phyloP scores from a whole-genome alignment of 1,284 basidiomycete species.

The Papiliotrema terrestris region DNA sequence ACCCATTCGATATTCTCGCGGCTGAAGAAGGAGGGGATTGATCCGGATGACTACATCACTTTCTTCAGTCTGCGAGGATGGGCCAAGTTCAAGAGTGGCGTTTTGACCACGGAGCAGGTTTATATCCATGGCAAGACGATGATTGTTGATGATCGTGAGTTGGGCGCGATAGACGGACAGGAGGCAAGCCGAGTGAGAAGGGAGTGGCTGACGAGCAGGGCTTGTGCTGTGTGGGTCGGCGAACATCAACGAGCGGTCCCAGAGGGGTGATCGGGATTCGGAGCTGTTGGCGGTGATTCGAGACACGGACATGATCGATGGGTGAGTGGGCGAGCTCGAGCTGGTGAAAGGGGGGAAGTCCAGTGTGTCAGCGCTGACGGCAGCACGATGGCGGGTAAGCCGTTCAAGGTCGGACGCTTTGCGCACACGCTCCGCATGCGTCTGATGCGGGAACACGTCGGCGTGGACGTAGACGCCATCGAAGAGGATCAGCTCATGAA shows the following conservation, averaged over 20 bases:
- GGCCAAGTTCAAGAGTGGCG: slow-evolving; percentile 82
- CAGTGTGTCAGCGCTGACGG: slow-evolving; percentile 7
- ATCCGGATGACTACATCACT: slow-evolving; percentile 88
- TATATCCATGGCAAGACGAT: slow-evolving; percentile 86
- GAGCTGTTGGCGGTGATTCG: slow-evolving; percentile 89
- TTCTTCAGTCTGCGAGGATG: slow-evolving; percentile 91
- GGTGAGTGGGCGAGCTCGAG: slow-evolving; percentile 53
- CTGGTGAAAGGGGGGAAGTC: too few species aligned
- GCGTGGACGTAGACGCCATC: slow-evolving; percentile 88
- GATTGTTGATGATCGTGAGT: slow-evolving; percentile 80
- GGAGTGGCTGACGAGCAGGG: slow-evolving; percentile 42
- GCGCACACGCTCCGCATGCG: slow-evolving; percentile 90
- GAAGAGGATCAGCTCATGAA: slow-evolving; percentile 70
- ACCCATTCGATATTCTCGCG: slow-evolving; percentile 89
- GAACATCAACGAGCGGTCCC: slow-evolving; percentile 97
- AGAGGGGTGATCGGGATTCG: slow-evolving; percentile 93
- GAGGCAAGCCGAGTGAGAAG: too few species aligned
- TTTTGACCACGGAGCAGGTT: slow-evolving; percentile 86
- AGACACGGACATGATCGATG: slow-evolving; percentile 94
- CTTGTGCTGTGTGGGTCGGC: slow-evolving; percentile 98
- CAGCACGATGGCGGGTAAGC: slow-evolving; percentile 88
- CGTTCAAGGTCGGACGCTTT: slow-evolving; percentile 94
- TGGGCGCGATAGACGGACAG: too few species aligned
- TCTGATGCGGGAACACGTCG: slow-evolving; percentile 94
- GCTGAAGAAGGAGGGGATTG: slow-evolving; percentile 80